These are phyloP conservation scores for Suhomyces prunicola DNA, from an alignment of 805 yeast genomes.

Conservation along the genomic window DNA sequence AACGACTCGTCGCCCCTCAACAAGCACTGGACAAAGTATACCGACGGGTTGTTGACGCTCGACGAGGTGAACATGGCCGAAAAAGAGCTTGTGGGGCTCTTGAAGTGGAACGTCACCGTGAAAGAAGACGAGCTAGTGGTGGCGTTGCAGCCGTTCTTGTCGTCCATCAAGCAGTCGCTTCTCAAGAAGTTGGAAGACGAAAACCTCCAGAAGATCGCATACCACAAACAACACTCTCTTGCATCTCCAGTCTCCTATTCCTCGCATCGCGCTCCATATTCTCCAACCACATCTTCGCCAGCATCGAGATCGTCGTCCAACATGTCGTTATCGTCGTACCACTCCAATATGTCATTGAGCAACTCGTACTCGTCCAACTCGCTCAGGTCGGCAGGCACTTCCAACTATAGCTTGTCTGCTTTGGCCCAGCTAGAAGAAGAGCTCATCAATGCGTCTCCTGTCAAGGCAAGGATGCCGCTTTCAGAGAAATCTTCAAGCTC, in stretches of 20 bases:
- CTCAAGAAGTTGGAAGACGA: constrained; percentile 24
- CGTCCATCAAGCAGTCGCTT: constrained; percentile 62
- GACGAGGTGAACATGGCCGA: constrained; percentile 89
- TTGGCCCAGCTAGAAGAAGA: constrained; percentile 4
- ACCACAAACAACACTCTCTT: constrained; percentile 25
- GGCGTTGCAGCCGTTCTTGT: constrained; percentile 71
- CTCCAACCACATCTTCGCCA: constrained; percentile 1
- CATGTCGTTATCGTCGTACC: constrained; percentile 14
- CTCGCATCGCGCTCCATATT: constrained; percentile 3
- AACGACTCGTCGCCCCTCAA: constrained; percentile 94
- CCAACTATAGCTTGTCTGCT: constrained; percentile 8
- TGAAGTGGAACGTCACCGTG: constrained; percentile 83
- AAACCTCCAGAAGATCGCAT: constrained; percentile 23
- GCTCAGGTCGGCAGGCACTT: constrained; percentile 3
- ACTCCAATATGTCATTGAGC: constrained; percentile 15
- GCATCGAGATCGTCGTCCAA: constrained; percentile 11
- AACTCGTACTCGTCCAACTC: constrained; percentile 14
- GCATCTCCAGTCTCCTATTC: constrained; percentile 7
- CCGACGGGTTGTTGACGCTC: constrained; percentile 75
- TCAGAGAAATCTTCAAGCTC: constrained; percentile 7
- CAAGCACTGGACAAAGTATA: constrained; percentile 93
- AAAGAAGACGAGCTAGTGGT: constrained; percentile 64
- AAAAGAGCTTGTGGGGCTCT: constrained; percentile 74
- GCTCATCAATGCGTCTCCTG: neutral
- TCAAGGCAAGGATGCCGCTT: constrained; percentile 9